Percentiles rank a stretch among this genome's conserved stretches.
Evolutionary conservation across 2,329 filamentous ascomycete genomes (phyloP).

Genomic region (Sporothrix dimorphospora): DNA sequence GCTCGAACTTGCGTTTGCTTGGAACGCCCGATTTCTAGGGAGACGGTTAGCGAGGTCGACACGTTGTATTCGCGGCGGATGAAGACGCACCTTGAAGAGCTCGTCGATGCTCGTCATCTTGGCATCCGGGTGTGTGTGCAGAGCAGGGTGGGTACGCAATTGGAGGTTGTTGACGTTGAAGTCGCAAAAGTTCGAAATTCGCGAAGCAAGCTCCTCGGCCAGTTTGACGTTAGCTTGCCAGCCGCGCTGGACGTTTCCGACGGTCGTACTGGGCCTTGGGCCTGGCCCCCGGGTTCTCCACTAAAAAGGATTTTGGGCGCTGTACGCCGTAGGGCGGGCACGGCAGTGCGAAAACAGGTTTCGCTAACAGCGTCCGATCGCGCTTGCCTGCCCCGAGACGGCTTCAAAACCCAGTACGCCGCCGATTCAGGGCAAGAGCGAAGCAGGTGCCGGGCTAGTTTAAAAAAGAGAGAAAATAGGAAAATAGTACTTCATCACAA

Average conservation of each 20-base stretch:
- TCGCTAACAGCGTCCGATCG: neutral
- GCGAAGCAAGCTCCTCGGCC: neutral
- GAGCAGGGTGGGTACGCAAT: neutral
- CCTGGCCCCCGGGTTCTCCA: neutral
- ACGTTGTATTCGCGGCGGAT: too few species aligned
- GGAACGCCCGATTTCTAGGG: conserved; percentile 49
- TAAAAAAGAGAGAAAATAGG: neutral
- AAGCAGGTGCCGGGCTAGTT: neutral
- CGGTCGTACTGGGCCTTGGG: neutral
- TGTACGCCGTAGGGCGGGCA: neutral
- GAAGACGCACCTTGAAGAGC: conserved; percentile 55
- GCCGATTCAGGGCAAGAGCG: neutral
- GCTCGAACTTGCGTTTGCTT: conserved; percentile 67
- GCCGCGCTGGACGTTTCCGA: neutral
- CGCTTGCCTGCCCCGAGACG: conserved; percentile 20
- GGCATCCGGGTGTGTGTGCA: neutral
- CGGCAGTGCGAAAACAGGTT: neutral
- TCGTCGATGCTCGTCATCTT: conserved; percentile 62
- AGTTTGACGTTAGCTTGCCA: neutral
- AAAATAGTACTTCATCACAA: neutral
- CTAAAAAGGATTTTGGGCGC: neutral
- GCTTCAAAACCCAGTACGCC: neutral
- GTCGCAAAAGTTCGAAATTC: neutral
- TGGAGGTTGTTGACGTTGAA: neutral
- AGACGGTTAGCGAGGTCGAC: neutral